phyloP scores from a whole-genome alignment of 2,329 filamentous ascomycete genomes.

The Cryphonectria radicalis region DNA sequence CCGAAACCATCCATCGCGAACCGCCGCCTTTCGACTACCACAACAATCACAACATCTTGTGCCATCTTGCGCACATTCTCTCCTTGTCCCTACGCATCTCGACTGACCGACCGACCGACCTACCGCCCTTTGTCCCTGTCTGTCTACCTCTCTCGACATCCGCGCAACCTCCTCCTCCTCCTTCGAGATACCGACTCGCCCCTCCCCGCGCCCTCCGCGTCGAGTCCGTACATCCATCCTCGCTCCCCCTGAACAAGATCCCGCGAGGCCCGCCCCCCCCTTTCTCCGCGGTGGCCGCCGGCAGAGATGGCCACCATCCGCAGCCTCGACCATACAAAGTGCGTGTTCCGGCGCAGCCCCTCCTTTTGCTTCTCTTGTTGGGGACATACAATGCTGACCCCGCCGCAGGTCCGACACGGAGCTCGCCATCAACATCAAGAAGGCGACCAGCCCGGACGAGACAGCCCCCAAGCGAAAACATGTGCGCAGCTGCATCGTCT shows the following conservation, averaged over 20 bases:
- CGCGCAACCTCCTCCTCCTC: no score
- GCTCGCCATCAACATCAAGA: conserved; percentile 71
- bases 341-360: conserved; percentile 21
- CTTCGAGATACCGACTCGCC: no score
- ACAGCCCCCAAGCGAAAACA: conserved; percentile 81
- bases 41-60: not conserved
- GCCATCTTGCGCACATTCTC: no score
- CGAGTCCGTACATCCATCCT: no score
- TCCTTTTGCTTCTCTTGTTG: not conserved
- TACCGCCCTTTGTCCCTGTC: no score
- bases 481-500: conserved; percentile 96
- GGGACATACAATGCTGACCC: conserved; percentile 27
- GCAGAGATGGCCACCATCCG: conserved; percentile 40
- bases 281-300: not conserved
- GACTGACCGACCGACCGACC: no score
- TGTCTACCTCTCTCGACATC: no score
- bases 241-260: not conserved
- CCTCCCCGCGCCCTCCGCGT: no score
- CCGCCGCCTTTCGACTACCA: not conserved
- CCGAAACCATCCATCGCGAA: no score
- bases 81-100: no score
- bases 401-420: conserved; percentile 66
- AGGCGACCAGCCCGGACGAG: conserved; percentile 71
- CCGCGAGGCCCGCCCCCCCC: not conserved
- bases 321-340: conserved; percentile 41